Evolutionary conservation across 345 rosid species (phyloP).

Genomic region (Durio zibethinus): DNA sequence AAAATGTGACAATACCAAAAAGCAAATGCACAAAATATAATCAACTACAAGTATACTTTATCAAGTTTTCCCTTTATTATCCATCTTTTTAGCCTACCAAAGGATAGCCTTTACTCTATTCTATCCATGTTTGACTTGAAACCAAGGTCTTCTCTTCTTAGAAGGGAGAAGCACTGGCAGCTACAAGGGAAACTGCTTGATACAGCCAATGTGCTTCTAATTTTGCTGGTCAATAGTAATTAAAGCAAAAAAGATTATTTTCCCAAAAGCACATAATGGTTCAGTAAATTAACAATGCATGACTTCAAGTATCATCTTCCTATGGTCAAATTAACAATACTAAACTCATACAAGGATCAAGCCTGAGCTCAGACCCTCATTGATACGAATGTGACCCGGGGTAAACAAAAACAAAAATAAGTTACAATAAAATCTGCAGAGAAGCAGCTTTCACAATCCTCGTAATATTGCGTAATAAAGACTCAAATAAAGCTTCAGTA

Average conservation of each 20-base stretch:
- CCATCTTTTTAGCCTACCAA: not conserved
- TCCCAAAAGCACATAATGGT: not conserved
- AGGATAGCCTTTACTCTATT: not conserved
- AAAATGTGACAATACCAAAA: not conserved
- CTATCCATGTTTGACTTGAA: not conserved
- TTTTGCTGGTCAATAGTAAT: not conserved
- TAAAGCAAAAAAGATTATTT: not conserved
- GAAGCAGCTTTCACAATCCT: not conserved
- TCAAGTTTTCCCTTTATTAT: not conserved
- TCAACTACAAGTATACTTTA: not conserved
- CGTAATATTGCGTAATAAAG: not conserved
- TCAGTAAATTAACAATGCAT: not conserved
- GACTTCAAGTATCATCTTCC: not conserved
- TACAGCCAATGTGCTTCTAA: not conserved
- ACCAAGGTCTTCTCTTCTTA: not conserved
- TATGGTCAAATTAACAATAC: not conserved
- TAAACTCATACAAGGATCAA: not conserved
- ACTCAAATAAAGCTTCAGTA: not conserved
- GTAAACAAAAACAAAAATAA: not conserved
- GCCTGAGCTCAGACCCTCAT: not conserved
- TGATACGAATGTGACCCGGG: not conserved
- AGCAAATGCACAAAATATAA: not conserved
- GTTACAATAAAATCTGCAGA: not conserved
- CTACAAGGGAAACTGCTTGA: not conserved
- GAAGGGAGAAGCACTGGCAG: not conserved